These are phyloP conservation scores for Eucalyptus tenuipes DNA, from an alignment of 345 rosid species.

Conservation along the genomic window DNA sequence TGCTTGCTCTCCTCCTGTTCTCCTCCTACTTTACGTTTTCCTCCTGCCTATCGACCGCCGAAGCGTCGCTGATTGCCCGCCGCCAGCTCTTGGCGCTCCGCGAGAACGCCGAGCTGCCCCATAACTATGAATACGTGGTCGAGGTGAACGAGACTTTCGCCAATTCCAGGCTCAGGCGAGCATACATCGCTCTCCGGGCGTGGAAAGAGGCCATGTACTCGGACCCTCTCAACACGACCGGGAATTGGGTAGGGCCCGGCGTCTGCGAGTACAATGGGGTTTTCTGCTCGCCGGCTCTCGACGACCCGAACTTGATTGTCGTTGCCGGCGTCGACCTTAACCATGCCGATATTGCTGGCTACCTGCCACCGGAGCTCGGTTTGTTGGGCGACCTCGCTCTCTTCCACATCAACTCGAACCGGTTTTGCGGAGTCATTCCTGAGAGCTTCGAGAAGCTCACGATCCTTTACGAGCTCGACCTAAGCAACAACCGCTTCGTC, in stretches of 20 bases:
- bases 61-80: conserved; percentile 17
- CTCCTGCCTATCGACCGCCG: conserved; percentile 9
- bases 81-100: conserved; percentile 16
- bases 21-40: neutral
- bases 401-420: conserved; percentile 55
- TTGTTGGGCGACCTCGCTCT: conserved; percentile 47
- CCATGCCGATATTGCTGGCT: conserved; percentile 51
- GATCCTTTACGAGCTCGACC: conserved; percentile 46
- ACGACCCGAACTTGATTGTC: conserved; percentile 21
- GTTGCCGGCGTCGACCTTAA: conserved; percentile 67
- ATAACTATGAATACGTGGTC: conserved; percentile 6
- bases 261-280: conserved; percentile 56
- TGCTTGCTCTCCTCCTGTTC: neutral
- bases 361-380: conserved; percentile 49
- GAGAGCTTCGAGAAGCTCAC: conserved; percentile 25
- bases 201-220: conserved; percentile 50
- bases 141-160: conserved; percentile 22
- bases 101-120: conserved; percentile 12
- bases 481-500: conserved; percentile 57
- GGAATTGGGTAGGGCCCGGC: conserved; percentile 46
- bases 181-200: conserved; percentile 53
- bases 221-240: conserved; percentile 40
- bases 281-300: conserved; percentile 43
- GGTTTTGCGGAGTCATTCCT: conserved; percentile 66
- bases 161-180: conserved; percentile 29